phyloP scores from a whole-genome alignment of 2,329 filamentous ascomycete genomes.

The Xylariaceae sp. region DNA sequence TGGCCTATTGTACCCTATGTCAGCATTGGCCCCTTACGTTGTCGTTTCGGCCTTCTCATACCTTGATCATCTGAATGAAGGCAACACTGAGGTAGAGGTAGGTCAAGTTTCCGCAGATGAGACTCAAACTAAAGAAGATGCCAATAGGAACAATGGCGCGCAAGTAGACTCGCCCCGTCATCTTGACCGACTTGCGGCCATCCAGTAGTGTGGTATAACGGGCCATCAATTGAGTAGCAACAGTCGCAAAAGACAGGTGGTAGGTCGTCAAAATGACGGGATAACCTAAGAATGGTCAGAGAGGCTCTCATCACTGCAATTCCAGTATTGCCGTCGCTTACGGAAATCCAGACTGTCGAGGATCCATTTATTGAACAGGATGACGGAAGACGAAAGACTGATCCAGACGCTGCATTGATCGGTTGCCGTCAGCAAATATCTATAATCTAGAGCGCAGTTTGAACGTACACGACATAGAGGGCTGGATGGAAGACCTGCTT shows the following conservation, averaged over 20 bases:
- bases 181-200: conserved; percentile 93
- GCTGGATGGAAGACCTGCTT: conserved; percentile 76
- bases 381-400: conserved; percentile 87
- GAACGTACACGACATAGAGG: conserved; percentile 77
- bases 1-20: conserved; percentile 65
- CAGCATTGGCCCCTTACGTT: conserved; percentile 10
- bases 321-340: conserved; percentile 58
- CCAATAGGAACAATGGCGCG: conserved; percentile 94
- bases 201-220: conserved; percentile 90
- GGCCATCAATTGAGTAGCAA: conserved; percentile 93
- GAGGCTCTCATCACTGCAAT: background rate
- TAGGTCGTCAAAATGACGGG: conserved; percentile 91
- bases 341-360: conserved; percentile 84
- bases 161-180: conserved; percentile 93
- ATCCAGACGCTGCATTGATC: conserved; percentile 78
- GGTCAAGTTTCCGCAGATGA: conserved; percentile 96
- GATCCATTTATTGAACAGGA: conserved; percentile 99
- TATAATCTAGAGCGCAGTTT: conserved; percentile 1
- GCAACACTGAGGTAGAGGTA: conserved; percentile 95
- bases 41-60: conserved; percentile 41
- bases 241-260: conserved; percentile 89
- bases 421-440: conserved; percentile 8
- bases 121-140: conserved; percentile 91
- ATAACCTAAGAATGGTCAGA: conserved; percentile 58
- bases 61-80: conserved; percentile 99